Base-by-base conservation (phyloP, 345 rosid genomes). In the Murraya paniculata region DNA sequence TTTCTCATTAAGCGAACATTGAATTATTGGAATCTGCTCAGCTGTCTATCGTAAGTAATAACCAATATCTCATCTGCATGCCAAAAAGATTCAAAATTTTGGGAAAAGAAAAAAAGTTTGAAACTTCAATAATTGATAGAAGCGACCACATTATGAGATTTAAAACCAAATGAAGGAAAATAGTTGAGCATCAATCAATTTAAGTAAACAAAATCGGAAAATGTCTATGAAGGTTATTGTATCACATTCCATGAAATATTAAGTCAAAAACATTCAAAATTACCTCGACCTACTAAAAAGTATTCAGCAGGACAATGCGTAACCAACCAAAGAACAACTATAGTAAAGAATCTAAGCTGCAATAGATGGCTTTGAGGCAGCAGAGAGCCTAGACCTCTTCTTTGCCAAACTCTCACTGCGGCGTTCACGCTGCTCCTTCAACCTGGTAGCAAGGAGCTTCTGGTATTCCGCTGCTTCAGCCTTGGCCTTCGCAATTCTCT, bases 341-440 rank as follows among this genome's bases (percentile, higher is more conserved):
- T 30, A 16, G 74, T 41, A 70, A 41, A 24, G 28, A 25, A 30
- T 77, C 84, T 91, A 94, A 6, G 93, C 90, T 7, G 85, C 85
- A 35, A 84, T 73, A 19, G 93, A 85, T 38, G 97, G 94, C 88
- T 91, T 94, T 16, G 95, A 89, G 65, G 94, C 88, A 78, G 94
- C 85, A 67, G 95, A 94, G 24, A 94, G 94, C 71, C 91, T 86
- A 36, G 97, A 94, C 77, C 98, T 90, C 85, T 82, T 94, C 92
- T 91, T 94, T 21, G 98, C 98, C 83, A 94, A 85, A 83, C 97
- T 94, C 86, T 94, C 95, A 64, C 98, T 94, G 24, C 95, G 89
- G 64, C 92, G 92, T 28, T 90, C 95, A 6, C 97, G 84, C 84
- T 92, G 98, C 78, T 94, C 95, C 92, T 92, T 94, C 81, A 94